Evolutionary conservation across 768 basidiomycete species (phyloP).

Genomic region (Russula dissimulans): DNA sequence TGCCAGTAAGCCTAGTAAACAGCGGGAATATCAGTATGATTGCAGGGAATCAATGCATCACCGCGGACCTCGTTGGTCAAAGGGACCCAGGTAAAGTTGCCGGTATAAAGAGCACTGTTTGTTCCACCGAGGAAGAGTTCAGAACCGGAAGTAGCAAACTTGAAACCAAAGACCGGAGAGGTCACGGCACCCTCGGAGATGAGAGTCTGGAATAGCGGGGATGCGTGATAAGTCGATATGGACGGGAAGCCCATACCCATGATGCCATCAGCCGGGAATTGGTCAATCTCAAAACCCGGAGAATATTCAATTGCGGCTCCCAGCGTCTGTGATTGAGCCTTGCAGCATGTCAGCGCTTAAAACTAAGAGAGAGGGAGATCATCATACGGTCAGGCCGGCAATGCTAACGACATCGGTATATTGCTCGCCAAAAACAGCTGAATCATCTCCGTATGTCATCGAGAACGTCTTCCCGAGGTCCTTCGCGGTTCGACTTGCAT

Average conservation of each 20-base stretch:
- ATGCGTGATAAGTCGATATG: neutral
- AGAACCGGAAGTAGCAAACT: neutral
- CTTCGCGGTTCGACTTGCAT: too few relatives aligned
- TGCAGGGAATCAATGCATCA: too few relatives aligned
- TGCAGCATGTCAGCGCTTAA: neutral
- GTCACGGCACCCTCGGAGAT: neutral
- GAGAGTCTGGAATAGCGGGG: neutral
- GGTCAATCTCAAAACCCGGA: neutral
- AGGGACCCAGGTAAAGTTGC: neutral
- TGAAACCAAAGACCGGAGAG: neutral
- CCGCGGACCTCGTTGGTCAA: neutral
- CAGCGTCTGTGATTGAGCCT: neutral
- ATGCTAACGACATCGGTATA: too few relatives aligned
- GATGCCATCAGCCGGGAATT: neutral
- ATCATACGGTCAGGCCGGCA: too few relatives aligned
- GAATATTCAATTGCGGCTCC: neutral
- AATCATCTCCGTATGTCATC: too few relatives aligned
- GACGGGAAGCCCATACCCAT: neutral
- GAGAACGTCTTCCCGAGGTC: too few relatives aligned
- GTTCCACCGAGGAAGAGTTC: neutral
- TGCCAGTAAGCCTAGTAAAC: conserved; percentile 6
- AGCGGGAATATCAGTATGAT: neutral
- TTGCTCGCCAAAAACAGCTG: too few relatives aligned
- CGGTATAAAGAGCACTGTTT: neutral
- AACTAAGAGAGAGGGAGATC: neutral